Percentiles rank a stretch among this genome's conserved stretches.
Conservation (phyloP, 2,329 filamentous ascomycete species). For the Epichloe brachyelytri region DNA sequence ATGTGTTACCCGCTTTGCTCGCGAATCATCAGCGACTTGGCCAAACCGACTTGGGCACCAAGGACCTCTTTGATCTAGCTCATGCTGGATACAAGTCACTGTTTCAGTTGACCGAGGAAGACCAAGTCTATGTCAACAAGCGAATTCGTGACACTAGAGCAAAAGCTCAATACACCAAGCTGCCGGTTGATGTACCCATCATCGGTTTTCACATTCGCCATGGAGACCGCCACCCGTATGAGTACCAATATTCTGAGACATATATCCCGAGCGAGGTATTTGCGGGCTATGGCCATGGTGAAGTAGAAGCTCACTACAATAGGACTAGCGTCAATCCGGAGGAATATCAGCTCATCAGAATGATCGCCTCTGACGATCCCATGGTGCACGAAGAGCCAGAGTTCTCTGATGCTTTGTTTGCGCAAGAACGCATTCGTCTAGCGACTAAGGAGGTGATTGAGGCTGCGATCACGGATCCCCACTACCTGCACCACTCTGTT, state of each 20-base stretch:
- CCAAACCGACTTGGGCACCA: constrained; percentile 16
- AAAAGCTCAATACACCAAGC: constrained; percentile 28
- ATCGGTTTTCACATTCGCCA: constrained; percentile 70
- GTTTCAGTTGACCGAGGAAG: constrained; percentile 54
- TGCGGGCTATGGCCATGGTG: constrained; percentile 40
- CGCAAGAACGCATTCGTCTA: constrained; percentile 65
- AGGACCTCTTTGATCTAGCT: constrained; percentile 54
- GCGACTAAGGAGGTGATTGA: constrained; percentile 46
- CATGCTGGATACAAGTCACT: constrained; percentile 60
- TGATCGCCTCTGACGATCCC: constrained; percentile 74
- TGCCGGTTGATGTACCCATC: constrained; percentile 23
- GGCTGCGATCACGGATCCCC: constrained; percentile 28
- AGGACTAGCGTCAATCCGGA: constrained; percentile 25
- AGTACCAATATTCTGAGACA: constrained; percentile 62
- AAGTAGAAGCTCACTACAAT: constrained; percentile 39
- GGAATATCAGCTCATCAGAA: constrained; percentile 30
- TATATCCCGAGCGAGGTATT: constrained; percentile 68
- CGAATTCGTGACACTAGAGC: constrained; percentile 44
- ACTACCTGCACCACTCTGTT: constrained; percentile 50
- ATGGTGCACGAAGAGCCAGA: constrained; percentile 56
- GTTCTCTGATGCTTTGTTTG: constrained; percentile 42
- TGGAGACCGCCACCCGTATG: constrained; percentile 65
- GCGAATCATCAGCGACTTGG: constrained; percentile 18
- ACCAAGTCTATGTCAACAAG: constrained; percentile 49
- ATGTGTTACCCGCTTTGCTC: constrained; percentile 47